phyloP scores from a whole-genome alignment of 140 eudicot genomes.

The Bidens hawaiensis region DNA sequence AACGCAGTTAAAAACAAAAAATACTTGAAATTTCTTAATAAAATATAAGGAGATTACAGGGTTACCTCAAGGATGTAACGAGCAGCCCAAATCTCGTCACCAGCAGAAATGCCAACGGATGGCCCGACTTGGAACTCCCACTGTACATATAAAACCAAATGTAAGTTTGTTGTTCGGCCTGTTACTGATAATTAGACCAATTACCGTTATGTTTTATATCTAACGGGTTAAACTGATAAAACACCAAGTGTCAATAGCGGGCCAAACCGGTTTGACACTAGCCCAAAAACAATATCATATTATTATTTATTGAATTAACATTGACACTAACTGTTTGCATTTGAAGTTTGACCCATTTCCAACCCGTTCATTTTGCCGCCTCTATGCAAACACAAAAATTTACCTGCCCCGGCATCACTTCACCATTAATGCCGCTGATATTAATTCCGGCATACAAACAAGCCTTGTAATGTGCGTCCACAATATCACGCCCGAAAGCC shows the following conservation, averaged over 20 bases:
- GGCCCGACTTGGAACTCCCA: constrained; percentile 98
- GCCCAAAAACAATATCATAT: not conserved
- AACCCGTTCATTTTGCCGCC: not conserved
- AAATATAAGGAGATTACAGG: not conserved
- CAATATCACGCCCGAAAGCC: constrained; percentile 79
- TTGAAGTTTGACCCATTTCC: not conserved
- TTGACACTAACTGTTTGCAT: no score
- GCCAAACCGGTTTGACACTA: no score
- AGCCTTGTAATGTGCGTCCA: constrained; percentile 83
- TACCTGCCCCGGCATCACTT: constrained; percentile 95
- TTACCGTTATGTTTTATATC: not conserved
- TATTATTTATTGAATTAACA: no score
- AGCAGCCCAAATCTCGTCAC: constrained; percentile 85
- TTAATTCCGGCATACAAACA: constrained; percentile 83
- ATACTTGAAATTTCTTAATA: not conserved
- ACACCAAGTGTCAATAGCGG: no score
- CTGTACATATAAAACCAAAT: constrained; percentile 16
- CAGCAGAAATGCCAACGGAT: constrained; percentile 79
- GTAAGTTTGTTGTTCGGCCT: not conserved
- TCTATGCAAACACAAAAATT: not conserved
- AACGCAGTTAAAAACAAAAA: not conserved
- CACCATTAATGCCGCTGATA: constrained; percentile 80
- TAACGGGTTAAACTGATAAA: not conserved
- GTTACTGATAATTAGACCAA: not conserved
- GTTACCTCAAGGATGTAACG: constrained; percentile 92